phyloP scores from a whole-genome alignment of 1,284 basidiomycete species.

The Tylopilus sp. region DNA sequence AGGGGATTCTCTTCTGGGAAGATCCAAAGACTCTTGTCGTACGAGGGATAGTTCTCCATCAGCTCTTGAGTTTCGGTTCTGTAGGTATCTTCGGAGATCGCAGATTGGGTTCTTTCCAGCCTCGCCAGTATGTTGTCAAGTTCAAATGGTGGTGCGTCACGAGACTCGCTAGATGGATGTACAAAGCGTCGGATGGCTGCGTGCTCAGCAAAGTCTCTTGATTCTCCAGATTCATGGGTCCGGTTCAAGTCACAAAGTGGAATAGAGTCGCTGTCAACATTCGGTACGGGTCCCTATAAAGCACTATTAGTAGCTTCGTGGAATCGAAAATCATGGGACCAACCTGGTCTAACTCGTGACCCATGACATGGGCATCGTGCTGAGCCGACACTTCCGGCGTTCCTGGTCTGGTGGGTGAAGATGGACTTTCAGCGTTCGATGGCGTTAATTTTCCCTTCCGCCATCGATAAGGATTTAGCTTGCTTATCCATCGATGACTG shows the following conservation, averaged over 20 bases:
- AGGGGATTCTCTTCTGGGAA: conserved; percentile 80
- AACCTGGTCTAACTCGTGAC: conserved; percentile 29
- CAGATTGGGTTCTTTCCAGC: conserved; percentile 52
- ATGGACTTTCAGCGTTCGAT: conserved; percentile 66
- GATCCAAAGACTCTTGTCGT: conserved; percentile 89
- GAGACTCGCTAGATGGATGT: background rate
- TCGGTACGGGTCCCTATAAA: conserved; percentile 12
- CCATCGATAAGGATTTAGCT: conserved; percentile 87
- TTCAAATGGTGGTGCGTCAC: background rate
- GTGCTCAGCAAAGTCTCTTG: conserved; percentile 46
- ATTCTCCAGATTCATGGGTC: conserved; percentile 41
- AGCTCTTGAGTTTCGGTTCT: conserved; percentile 85
- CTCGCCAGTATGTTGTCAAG: conserved; percentile 63
- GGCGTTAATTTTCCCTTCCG: conserved; percentile 72
- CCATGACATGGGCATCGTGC: conserved; percentile 46
- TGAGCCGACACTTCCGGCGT: conserved; percentile 74
- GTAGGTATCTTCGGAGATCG: conserved; percentile 57
- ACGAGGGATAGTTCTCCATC: conserved; percentile 86
- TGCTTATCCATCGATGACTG: conserved; percentile 63
- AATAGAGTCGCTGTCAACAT: conserved; percentile 37
- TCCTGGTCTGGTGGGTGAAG: conserved; percentile 61
- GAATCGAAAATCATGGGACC: conserved; percentile 2
- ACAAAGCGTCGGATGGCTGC: conserved; percentile 70
- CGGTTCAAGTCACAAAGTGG: conserved; percentile 56
- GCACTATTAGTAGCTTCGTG: conserved; percentile 1